These are phyloP conservation scores for Phaeoacremonium minimum DNA, from an alignment of 2,329 filamentous ascomycete genomes.

Conservation along the genomic window DNA sequence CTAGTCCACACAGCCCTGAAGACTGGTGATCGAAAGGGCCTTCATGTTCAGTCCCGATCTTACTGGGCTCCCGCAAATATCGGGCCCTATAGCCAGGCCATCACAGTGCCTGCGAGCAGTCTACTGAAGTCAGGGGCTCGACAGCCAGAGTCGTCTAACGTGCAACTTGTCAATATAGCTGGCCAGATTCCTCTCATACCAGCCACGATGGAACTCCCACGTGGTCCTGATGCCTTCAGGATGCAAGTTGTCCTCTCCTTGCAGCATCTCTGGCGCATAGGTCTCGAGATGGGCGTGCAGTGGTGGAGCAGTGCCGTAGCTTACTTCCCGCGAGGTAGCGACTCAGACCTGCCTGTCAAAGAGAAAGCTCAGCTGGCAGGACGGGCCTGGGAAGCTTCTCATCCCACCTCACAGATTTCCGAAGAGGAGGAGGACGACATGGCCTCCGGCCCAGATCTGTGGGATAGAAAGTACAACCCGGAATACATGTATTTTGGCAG, in stretches of 20 bases:
- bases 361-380: slow-evolving; percentile 36
- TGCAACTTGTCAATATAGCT: slow-evolving; percentile 60
- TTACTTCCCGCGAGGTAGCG: slow-evolving; percentile 54
- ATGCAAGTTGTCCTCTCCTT: slow-evolving; percentile 68
- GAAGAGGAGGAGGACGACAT: slow-evolving; percentile 33
- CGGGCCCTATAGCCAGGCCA: slow-evolving; percentile 91
- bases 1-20: slow-evolving; percentile 27
- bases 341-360: slow-evolving; percentile 9
- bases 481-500: slow-evolving; percentile 38
- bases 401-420: slow-evolving; percentile 22
- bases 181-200: slow-evolving; percentile 90
- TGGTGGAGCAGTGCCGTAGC: slow-evolving; percentile 75
- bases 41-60: slow-evolving; percentile 89
- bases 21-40: slow-evolving; percentile 43
- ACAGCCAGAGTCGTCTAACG: not conserved
- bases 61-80: slow-evolving; percentile 99
- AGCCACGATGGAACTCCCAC: slow-evolving; percentile 64
- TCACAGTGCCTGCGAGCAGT: slow-evolving; percentile 40
- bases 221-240: slow-evolving; percentile 33
- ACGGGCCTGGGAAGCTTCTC: slow-evolving; percentile 42
- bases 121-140: slow-evolving; percentile 1
- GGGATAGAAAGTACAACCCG: slow-evolving; percentile 60
- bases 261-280: slow-evolving; percentile 88
- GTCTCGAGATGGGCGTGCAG: slow-evolving; percentile 62
- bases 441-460: slow-evolving; percentile 59